These are phyloP conservation scores for Dissophora ornata DNA, from an alignment of 192 early-diverging fungal species.

Conservation along the genomic window DNA sequence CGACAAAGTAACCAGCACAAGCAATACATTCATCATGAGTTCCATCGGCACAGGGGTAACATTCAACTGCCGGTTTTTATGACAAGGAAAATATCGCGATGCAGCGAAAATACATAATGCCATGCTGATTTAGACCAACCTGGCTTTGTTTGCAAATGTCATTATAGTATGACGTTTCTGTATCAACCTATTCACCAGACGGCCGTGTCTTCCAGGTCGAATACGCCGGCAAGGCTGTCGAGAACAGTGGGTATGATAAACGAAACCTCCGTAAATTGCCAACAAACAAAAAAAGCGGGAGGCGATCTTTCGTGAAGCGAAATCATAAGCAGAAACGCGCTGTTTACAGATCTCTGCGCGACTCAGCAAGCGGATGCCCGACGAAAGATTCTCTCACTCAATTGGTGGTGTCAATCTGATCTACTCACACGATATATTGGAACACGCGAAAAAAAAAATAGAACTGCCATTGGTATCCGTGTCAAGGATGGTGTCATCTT, in stretches of 20 bases:
- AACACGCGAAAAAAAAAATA: too few relatives aligned
- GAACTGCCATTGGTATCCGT: slow-evolving; percentile 94
- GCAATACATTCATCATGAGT: slow-evolving; percentile 68
- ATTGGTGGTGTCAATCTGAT: too few relatives aligned
- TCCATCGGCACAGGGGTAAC: slow-evolving; percentile 93
- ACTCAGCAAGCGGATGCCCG: too few relatives aligned
- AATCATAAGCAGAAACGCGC: too few relatives aligned
- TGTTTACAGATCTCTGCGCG: too few relatives aligned
- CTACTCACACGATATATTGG: too few relatives aligned
- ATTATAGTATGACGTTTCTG: slow-evolving; percentile 98
- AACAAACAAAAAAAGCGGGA: too few relatives aligned
- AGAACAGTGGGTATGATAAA: slow-evolving; percentile 94
- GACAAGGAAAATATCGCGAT: neutral
- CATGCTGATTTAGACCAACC: too few relatives aligned
- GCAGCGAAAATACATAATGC: too few relatives aligned
- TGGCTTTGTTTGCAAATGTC: too few relatives aligned
- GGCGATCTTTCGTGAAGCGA: too few relatives aligned
- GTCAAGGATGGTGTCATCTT: slow-evolving; percentile 96
- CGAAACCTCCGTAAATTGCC: neutral
- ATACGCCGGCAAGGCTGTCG: slow-evolving; percentile 97
- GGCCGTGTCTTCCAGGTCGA: slow-evolving; percentile 99
- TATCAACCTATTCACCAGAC: slow-evolving; percentile 99
- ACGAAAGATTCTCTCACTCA: too few relatives aligned
- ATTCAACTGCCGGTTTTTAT: neutral
- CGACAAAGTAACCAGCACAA: neutral